These are phyloP conservation scores for Cryptosporidium viatorum DNA, from an alignment of 169 alveolate genomes.

Conservation along the genomic window DNA sequence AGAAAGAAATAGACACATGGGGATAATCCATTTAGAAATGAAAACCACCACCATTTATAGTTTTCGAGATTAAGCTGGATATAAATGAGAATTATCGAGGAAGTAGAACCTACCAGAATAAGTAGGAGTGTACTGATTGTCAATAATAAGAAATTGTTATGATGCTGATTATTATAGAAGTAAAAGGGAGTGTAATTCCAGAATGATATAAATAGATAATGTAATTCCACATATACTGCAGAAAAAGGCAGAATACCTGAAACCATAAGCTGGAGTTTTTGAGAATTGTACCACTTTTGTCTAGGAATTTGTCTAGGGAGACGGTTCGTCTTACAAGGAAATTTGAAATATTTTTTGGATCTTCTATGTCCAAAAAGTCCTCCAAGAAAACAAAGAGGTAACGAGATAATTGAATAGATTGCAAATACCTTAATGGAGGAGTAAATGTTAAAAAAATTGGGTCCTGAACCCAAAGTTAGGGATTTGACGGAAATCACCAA, in stretches of 20 bases:
- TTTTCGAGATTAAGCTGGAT: slow-evolving; percentile 68
- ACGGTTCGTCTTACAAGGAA: slow-evolving; percentile 71
- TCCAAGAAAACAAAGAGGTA: slow-evolving; percentile 67
- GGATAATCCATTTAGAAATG: slow-evolving; percentile 49
- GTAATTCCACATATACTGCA: slow-evolving; percentile 61
- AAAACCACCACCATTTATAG: slow-evolving; percentile 76
- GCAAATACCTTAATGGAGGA: slow-evolving; percentile 27
- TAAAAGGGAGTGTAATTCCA: slow-evolving; percentile 74
- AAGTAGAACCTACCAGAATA: slow-evolving; percentile 51
- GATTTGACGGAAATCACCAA: slow-evolving; percentile 39
- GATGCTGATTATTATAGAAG: slow-evolving; percentile 48
- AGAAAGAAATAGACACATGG: slow-evolving; percentile 65
- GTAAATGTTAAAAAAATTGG: slow-evolving; percentile 13
- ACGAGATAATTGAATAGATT: slow-evolving; percentile 29
- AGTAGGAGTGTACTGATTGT: slow-evolving; percentile 53
- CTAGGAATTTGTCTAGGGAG: slow-evolving; percentile 71
- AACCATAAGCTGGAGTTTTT: slow-evolving; percentile 41
- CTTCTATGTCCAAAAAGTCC: slow-evolving; percentile 59
- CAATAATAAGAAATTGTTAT: slow-evolving; percentile 36
- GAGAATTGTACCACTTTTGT: slow-evolving; percentile 73
- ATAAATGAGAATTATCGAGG: slow-evolving; percentile 45
- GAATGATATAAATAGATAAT: slow-evolving; percentile 38
- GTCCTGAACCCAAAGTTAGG: slow-evolving; percentile 28
- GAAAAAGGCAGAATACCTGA: slow-evolving; percentile 72
- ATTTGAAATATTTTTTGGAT: slow-evolving; percentile 31